Conservation (phyloP, 2,329 filamentous ascomycete species). For the Fusarium cicatricum region DNA sequence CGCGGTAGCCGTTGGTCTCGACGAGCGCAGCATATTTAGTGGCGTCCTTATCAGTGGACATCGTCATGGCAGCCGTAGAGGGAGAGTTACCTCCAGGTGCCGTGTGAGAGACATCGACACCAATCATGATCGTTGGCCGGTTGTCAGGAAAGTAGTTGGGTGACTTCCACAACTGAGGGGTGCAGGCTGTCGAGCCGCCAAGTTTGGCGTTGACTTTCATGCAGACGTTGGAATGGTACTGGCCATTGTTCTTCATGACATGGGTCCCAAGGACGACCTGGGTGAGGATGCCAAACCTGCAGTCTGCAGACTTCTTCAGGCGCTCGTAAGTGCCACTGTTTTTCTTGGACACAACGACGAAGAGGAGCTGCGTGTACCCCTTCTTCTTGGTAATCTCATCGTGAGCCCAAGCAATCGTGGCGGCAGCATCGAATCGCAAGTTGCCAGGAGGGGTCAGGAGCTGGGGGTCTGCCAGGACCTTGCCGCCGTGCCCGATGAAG, state of each 20-base stretch:
- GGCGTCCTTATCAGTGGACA: conserved; percentile 76
- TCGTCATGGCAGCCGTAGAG: conserved; percentile 88
- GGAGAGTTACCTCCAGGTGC: conserved; percentile 70
- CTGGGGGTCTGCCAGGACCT: conserved; percentile 46
- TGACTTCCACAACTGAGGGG: conserved; percentile 46
- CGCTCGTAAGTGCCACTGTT: conserved; percentile 79
- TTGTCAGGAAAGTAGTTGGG: conserved; percentile 49
- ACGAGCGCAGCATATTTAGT: conserved; percentile 81
- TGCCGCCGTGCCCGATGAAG: conserved; percentile 61
- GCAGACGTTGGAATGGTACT: conserved; percentile 92
- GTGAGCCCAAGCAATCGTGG: conserved; percentile 56
- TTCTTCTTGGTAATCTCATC: conserved; percentile 62
- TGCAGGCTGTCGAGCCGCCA: conserved; percentile 76
- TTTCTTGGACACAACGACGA: conserved; percentile 79
- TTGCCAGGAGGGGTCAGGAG: conserved; percentile 46
- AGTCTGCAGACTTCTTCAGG: conserved; percentile 90
- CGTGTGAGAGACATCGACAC: conserved; percentile 89
- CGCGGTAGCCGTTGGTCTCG: conserved; percentile 82
- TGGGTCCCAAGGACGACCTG: conserved; percentile 81
- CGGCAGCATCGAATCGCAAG: conserved; percentile 53
- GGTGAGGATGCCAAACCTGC: conserved; percentile 81
- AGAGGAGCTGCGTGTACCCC: conserved; percentile 75
- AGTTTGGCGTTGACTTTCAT: conserved; percentile 99
- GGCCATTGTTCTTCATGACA: conserved; percentile 72
- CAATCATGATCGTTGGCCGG: conserved; percentile 81